These are phyloP conservation scores for Kodamaea kakaduensis DNA, from an alignment of 805 yeast species.

Conservation along the genomic window DNA sequence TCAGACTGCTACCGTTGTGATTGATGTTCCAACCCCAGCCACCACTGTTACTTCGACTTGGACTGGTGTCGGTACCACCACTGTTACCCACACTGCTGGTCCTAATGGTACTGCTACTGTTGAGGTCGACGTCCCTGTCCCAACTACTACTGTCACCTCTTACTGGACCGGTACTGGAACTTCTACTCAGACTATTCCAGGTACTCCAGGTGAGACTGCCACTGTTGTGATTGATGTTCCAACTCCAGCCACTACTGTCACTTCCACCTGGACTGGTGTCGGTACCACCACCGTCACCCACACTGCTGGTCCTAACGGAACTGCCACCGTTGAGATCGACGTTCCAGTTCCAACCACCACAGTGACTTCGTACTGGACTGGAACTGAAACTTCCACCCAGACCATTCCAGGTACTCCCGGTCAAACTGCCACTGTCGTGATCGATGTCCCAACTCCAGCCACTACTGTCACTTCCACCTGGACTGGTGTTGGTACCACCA, in stretches of 20 bases:
- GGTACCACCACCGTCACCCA: neutral
- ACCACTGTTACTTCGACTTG: constrained; percentile 7
- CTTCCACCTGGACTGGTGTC: constrained; percentile 6
- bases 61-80: constrained; percentile 8
- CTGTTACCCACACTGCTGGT: constrained; percentile 4
- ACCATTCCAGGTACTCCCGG: constrained; percentile 6
- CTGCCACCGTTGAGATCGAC: constrained; percentile 11
- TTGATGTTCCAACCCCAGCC: constrained; percentile 9
- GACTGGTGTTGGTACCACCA: constrained; percentile 9
- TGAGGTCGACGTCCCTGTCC: constrained; percentile 11
- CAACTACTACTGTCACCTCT: constrained; percentile 4
- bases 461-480: constrained; percentile 11
- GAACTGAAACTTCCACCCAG: constrained; percentile 4
- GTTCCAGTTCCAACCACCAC: constrained; percentile 11
- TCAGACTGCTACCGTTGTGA: constrained; percentile 10
- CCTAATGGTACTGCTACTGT: neutral
- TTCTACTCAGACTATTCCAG: no score
- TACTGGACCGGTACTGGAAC: constrained; percentile 6
- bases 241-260: constrained; percentile 5
- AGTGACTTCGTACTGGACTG: constrained; percentile 13
- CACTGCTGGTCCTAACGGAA: constrained; percentile 3
- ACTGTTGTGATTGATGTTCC: constrained; percentile 12
- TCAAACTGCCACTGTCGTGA: constrained; percentile 11
- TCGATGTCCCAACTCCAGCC: constrained; percentile 14
- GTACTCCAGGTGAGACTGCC: neutral